Evolutionary conservation across 2,329 filamentous ascomycete species (phyloP).

Genomic region (Colletotrichum sp.): DNA sequence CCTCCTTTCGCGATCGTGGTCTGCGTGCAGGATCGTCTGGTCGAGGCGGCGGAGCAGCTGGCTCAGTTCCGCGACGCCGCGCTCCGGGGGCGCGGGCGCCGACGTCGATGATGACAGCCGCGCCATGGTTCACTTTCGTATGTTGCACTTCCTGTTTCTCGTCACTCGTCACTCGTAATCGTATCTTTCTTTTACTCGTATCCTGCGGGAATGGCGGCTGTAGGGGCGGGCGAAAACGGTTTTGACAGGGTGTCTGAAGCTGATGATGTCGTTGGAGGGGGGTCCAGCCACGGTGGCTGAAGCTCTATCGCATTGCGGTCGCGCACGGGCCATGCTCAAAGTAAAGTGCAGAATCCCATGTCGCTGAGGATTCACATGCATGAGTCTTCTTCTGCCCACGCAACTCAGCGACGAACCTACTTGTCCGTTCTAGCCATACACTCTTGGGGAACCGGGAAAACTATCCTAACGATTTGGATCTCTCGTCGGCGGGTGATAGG

Average conservation of each 20-base stretch:
- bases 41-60: slow-evolving; percentile 71
- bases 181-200: neutral
- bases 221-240: neutral
- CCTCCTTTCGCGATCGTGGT: slow-evolving; percentile 61
- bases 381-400: neutral
- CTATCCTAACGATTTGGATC: neutral
- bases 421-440: neutral
- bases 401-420: neutral
- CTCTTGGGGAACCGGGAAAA: neutral
- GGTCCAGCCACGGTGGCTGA: slow-evolving; percentile 24
- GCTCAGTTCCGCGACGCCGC: slow-evolving; percentile 55
- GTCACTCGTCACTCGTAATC: neutral
- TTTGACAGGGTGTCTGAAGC: slow-evolving; percentile 10
- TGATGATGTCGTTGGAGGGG: slow-evolving; percentile 17
- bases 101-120: slow-evolving; percentile 6
- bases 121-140: neutral
- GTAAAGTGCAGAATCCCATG: neutral
- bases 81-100: slow-evolving; percentile 27
- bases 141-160: neutral
- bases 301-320: slow-evolving; percentile 3
- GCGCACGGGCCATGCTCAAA: neutral
- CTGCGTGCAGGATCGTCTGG: slow-evolving; percentile 65
- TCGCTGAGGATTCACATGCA: neutral
- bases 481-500: neutral
- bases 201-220: neutral